Evolutionary conservation across 2,329 filamentous ascomycete genomes (phyloP), one percentile per base, ranked within the genome.

Genomic region (Penicillium sp.): DNA sequence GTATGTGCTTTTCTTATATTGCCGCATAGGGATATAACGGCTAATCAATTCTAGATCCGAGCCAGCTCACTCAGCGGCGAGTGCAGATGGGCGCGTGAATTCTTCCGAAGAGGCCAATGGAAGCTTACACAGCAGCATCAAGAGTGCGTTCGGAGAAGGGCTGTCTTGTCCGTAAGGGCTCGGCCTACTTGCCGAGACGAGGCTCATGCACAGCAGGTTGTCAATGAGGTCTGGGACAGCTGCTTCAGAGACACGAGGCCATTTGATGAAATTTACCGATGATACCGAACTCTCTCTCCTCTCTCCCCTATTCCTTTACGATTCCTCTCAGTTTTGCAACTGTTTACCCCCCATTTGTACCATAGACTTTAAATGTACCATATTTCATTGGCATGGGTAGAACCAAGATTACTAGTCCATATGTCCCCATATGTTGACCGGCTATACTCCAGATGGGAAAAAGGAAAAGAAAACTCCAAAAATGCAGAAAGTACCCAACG

Each of bases 171-270:
- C 20, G 84, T 99, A 62, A 82, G 85, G 76, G 85, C 83, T 30
- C 80, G 94, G 55, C 90, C 91, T 14, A 80, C 81, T 42, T 94
- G 92, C 68, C 89, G 89, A 70, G 89, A 95, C 71, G 86, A 95
- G 63, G 85, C 86, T 13, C 89, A 97, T 61, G 94, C 94, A 4
- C 82, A 84, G 46, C 90, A 88, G 74, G 86, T 95, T 24, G 90
- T 99, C 51, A 94, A 97, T 73, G 87, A 95, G 73, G 94, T 99
- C n/a, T 99, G 92, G 90, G 92, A 96, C 62, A 96, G 91, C 64
- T 99, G 94, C 72, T 99, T 95, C 70, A 78, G 83, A 46, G 94
- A 99, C 73, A 97, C 92, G 4, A 80, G 94, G 66, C 94, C 94
- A 2, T 99, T 99, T 73, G 91, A 97, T 71, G 92, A 97, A 70